These are phyloP conservation scores for Phytophthora agathidicida DNA, from an alignment of 352 stramenopile genomes.

Conservation along the genomic window DNA sequence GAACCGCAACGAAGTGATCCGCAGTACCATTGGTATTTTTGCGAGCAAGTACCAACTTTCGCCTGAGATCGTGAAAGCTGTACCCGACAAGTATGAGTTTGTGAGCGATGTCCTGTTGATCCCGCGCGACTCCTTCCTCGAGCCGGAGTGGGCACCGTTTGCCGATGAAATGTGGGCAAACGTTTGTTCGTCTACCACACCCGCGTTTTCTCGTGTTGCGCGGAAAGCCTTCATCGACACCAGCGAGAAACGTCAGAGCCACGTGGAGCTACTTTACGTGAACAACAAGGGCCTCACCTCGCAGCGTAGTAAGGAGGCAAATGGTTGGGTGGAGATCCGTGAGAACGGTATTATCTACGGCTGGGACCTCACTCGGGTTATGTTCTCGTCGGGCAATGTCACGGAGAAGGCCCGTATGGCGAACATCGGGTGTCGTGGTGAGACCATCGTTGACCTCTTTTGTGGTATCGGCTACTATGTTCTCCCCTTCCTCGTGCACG, in stretches of 20 bases:
- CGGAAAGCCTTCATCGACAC: constrained; percentile 83
- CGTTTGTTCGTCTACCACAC: constrained; percentile 59
- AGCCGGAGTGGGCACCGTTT: constrained; percentile 60
- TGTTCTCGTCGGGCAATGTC: constrained; percentile 98
- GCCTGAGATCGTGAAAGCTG: constrained; percentile 32
- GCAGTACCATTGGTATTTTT: constrained; percentile 55
- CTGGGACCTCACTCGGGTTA: constrained; percentile 95
- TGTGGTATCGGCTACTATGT: constrained; percentile 99
- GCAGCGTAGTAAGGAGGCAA: constrained; percentile 33
- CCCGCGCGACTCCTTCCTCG: constrained; percentile 64
- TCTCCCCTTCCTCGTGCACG: constrained; percentile 93
- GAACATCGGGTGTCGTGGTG: constrained; percentile 75
- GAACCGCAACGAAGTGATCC: constrained; percentile 80
- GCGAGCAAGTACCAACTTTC: constrained; percentile 55
- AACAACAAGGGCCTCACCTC: constrained; percentile 48
- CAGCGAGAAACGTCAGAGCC: constrained; percentile 83
- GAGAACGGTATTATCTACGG: constrained; percentile 96
- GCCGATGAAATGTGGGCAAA: constrained; percentile 67
- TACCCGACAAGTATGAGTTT: constrained; percentile 83
- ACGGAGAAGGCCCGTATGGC: constrained; percentile 96
- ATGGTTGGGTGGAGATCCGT: constrained; percentile 85
- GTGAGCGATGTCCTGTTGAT: constrained; percentile 77
- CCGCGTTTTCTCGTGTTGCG: constrained; percentile 71
- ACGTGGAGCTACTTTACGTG: constrained; percentile 72
- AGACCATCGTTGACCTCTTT: constrained; percentile 96